Evolutionary conservation across 495 filamentous ascomycete genomes (phyloP).

Genomic region (Xylaria longipes): DNA sequence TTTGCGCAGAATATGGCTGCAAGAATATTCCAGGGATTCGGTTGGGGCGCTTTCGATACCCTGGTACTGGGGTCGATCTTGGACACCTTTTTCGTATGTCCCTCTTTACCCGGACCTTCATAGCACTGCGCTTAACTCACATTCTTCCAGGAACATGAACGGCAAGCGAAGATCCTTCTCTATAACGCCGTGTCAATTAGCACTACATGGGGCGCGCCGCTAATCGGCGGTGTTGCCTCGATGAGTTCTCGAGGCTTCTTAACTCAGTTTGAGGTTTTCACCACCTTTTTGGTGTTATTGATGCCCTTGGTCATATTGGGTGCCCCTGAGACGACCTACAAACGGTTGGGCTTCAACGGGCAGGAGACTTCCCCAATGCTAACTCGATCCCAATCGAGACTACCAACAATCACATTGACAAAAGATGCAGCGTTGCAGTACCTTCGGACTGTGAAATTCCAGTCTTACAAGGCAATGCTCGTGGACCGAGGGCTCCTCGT

Average conservation of each 20-base stretch:
- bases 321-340: conserved; percentile 58
- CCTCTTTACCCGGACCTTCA: background rate
- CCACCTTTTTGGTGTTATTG: conserved; percentile 51
- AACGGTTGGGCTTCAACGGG: conserved; percentile 41
- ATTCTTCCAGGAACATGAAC: conserved; percentile 54
- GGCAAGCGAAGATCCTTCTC: conserved; percentile 44
- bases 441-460: conserved; percentile 46
- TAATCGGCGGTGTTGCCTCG: conserved; percentile 56
- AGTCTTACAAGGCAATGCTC: conserved; percentile 40
- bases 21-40: conserved; percentile 56
- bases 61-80: conserved; percentile 54
- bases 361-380: conserved; percentile 38
- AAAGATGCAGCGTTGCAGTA: conserved; percentile 42
- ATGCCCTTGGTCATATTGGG: conserved; percentile 52
- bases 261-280: conserved; percentile 55
- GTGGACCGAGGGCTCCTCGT: conserved; percentile 39
- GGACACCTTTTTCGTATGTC: conserved; percentile 59
- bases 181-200: conserved; percentile 48
- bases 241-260: conserved; percentile 43
- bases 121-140: conserved; percentile 17
- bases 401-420: conserved; percentile 39
- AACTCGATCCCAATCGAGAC: conserved; percentile 38
- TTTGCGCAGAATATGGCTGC: conserved; percentile 56
- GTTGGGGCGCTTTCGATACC: conserved; percentile 61
- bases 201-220: conserved; percentile 56